Base-by-base conservation (phyloP, 2,329 filamentous ascomycete species). In the Pyricularia grisea region DNA sequence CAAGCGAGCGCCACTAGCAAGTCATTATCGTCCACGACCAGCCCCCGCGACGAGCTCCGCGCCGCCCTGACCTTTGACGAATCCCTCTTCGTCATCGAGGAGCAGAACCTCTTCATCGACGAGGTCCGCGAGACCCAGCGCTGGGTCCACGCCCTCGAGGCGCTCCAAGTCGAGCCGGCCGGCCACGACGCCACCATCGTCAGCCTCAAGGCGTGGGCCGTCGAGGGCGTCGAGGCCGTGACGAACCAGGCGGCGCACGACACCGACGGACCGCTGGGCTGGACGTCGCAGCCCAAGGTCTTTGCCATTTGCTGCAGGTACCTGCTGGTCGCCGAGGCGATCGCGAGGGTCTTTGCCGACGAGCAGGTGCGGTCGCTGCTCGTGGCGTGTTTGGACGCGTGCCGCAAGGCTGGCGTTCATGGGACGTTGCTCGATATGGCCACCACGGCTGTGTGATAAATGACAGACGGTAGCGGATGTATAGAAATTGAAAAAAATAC, bases 71-170 rank as follows among this genome's bases (percentile, higher is more conserved):
- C 80, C 69, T 81, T 84, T 73, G 86, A 92, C 75, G 86, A 88
- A 71, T 83, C 89, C 3, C 85, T 99, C 0, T 99, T 99, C 76
- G 90, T 87, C 0, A 85, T 93, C 69, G 95, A 99, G 79, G 94
- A 96, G 77, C 93, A 97, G 76, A 99, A 99, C 76, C 84, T 97
- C n/a, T 98, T 92, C 77, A 82, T 94, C 67, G 94, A 98, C 76
- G 89, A 93, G 73, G 87, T 92, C 6, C 84, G 88, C 66, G 94
- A 97, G 77, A 83, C 88, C 3, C 79, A 83, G 23, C 77, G 88
- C n/a, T 97, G 93, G 93, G 79, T 84, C 0, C 77, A 77, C 20
- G 80, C 87, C 2, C 79, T 91, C 33, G 69, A 73, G 23, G 65
- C 69, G 58, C 31, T 78, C 73, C 68, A 61, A 11, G 58, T 30